A percentile compares a stretch with the other conserved stretches of the same genome.
Evolutionary conservation across 768 basidiomycete species (phyloP).

Genomic region (Suillus lakei): DNA sequence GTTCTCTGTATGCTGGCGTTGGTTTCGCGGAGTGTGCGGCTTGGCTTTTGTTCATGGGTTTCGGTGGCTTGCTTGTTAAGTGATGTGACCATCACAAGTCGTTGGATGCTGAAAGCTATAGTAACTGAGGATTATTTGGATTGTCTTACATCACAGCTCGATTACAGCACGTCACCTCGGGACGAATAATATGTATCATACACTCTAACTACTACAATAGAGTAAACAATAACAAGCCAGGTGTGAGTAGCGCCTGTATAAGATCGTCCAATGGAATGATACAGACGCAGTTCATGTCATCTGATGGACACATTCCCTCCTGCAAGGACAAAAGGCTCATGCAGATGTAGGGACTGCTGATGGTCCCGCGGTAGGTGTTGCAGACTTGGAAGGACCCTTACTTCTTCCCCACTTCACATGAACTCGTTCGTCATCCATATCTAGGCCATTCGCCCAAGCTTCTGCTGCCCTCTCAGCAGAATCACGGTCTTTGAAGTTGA

Average conservation of each 20-base stretch:
- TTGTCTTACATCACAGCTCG: background rate
- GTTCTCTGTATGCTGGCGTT: slow-evolving; percentile 44
- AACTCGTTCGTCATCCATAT: slow-evolving; percentile 76
- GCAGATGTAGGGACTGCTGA: slow-evolving; percentile 13
- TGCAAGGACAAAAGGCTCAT: slow-evolving; percentile 14
- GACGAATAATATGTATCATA: slow-evolving; percentile 5
- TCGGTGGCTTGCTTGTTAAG: slow-evolving; percentile 25
- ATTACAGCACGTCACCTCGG: background rate
- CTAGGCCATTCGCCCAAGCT: slow-evolving; percentile 89
- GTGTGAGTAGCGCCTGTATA: background rate
- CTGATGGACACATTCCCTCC: background rate
- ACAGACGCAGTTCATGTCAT: slow-evolving; percentile 1
- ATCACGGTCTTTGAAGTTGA: slow-evolving; percentile 85
- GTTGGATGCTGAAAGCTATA: background rate
- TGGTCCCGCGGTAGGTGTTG: slow-evolving; percentile 15
- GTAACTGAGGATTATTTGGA: background rate
- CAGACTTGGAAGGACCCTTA: slow-evolving; percentile 43
- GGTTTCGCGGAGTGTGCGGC: slow-evolving; percentile 37
- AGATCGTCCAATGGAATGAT: background rate
- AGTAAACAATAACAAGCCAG: background rate
- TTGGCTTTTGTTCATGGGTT: slow-evolving; percentile 45
- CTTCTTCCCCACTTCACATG: slow-evolving; percentile 91
- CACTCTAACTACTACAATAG: background rate
- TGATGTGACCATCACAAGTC: background rate
- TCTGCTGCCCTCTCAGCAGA: slow-evolving; percentile 90